These are phyloP conservation scores for Cylindricascospora bacillispora DNA, from an alignment of 1,139 yeast genomes.

Conservation along the genomic window DNA sequence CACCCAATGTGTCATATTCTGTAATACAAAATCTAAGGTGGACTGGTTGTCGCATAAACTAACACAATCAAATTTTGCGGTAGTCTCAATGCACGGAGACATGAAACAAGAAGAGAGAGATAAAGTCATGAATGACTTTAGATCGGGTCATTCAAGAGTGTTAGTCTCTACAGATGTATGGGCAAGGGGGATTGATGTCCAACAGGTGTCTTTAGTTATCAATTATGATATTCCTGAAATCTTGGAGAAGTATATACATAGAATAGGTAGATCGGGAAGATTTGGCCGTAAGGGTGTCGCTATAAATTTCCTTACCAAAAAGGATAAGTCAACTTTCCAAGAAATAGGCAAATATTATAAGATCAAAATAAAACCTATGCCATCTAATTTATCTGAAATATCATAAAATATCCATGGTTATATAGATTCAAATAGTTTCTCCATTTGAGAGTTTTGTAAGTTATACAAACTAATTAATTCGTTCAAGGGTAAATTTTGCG, in stretches of 20 bases:
- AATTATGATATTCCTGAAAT: conserved; percentile 83
- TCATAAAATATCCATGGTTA: conserved; percentile 5
- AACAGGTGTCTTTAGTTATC: conserved; percentile 88
- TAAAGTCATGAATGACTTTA: conserved; percentile 73
- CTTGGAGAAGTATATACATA: conserved; percentile 80
- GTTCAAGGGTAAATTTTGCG: conserved; percentile 15
- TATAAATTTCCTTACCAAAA: conserved; percentile 68
- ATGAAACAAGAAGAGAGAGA: conserved; percentile 93
- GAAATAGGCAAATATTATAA: conserved; percentile 71
- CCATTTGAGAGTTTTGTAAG: conserved; percentile 28
- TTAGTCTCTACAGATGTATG: conserved; percentile 91
- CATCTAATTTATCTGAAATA: conserved; percentile 48
- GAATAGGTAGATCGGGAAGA: conserved; percentile 92
- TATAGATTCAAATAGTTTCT: conserved; percentile 2
- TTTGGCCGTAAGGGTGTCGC: conserved; percentile 96
- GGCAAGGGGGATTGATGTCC: conserved; percentile 98
- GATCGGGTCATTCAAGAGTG: conserved; percentile 69
- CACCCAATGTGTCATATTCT: conserved; percentile 92
- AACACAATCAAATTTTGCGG: conserved; percentile 72
- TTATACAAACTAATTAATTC: conserved; percentile 27
- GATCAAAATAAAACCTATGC: conserved; percentile 78
- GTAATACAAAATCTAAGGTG: conserved; percentile 85
- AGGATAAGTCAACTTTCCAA: conserved; percentile 46
- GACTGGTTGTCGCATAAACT: conserved; percentile 81
- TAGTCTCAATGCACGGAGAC: conserved; percentile 92